These are phyloP conservation scores for Neodidymelliopsis sp. DNA, from an alignment of 2,329 filamentous ascomycete species.

Conservation along the genomic window DNA sequence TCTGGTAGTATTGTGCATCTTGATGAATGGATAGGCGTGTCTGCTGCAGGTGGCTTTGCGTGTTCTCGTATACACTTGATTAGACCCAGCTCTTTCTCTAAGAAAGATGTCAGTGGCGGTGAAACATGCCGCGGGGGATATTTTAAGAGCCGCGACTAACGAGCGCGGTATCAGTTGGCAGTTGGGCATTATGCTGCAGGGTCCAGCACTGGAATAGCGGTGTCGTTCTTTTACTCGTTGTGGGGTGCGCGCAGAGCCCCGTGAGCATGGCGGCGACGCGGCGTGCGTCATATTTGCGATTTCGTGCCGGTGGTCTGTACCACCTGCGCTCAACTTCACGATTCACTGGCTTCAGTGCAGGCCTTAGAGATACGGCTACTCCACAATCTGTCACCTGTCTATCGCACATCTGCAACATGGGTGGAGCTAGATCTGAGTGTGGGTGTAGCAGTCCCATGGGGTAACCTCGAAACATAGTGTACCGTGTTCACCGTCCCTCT, in stretches of 20 bases:
- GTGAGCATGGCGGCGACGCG: constrained; percentile 3
- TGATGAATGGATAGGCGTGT: too few relatives aligned
- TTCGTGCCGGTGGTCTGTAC: constrained; percentile 4
- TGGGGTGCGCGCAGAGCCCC: background rate
- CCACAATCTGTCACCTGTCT: constrained; percentile 33
- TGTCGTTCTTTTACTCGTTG: constrained; percentile 17
- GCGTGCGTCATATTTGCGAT: constrained; percentile 15
- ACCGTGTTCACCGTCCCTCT: constrained; percentile 6
- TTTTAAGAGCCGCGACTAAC: constrained; percentile 16
- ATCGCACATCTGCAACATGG: constrained; percentile 19
- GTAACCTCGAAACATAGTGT: constrained; percentile 16
- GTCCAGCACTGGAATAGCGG: constrained; percentile 9
- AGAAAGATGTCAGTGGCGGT: constrained; percentile 2
- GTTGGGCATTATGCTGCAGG: constrained; percentile 5
- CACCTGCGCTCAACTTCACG: constrained; percentile 6
- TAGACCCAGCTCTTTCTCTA: too few relatives aligned
- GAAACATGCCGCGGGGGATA: background rate
- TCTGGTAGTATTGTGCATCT: too few relatives aligned
- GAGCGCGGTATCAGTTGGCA: constrained; percentile 13
- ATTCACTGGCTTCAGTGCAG: constrained; percentile 13
- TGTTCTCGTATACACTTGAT: too few relatives aligned
- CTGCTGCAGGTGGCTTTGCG: too few relatives aligned
- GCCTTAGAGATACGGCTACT: background rate
- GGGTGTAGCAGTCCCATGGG: constrained; percentile 11
- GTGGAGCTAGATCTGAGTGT: constrained; percentile 15